Evolutionary conservation across 805 yeast genomes (phyloP).

Genomic region (Nadsonia fulvescens): DNA sequence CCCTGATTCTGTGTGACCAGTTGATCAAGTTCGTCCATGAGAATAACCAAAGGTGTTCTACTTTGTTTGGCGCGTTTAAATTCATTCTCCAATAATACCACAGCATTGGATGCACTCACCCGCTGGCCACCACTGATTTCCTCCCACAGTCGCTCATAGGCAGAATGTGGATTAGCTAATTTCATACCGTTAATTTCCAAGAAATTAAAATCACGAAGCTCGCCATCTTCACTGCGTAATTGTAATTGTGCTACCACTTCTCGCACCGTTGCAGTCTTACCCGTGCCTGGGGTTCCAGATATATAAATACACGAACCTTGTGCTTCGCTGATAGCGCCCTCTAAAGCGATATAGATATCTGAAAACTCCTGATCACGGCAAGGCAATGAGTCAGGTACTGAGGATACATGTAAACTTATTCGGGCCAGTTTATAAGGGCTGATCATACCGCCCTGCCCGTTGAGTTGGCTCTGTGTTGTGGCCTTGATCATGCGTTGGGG

Average conservation of each 20-base stretch:
- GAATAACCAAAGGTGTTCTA: constrained; percentile 45
- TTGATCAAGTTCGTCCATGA: constrained; percentile 89
- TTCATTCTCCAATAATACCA: constrained; percentile 49
- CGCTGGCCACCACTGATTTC: constrained; percentile 39
- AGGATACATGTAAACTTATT: constrained; percentile 18
- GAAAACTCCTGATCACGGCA: constrained; percentile 77
- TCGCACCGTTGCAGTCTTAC: constrained; percentile 84
- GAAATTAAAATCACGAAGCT: constrained; percentile 39
- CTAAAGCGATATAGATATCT: constrained; percentile 46
- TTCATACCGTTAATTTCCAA: constrained; percentile 86
- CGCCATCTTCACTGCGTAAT: constrained; percentile 21
- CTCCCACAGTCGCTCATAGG: constrained; percentile 74
- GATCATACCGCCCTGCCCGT: too few relatives aligned
- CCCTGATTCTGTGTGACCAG: constrained; percentile 65
- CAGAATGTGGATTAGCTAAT: constrained; percentile 55
- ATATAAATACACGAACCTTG: constrained; percentile 76
- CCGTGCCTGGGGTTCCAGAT: constrained; percentile 97
- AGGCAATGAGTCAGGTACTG: constrained; percentile 40
- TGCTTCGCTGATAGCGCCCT: constrained; percentile 48
- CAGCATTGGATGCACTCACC: constrained; percentile 45
- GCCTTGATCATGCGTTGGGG: too few relatives aligned
- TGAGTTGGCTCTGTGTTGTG: too few relatives aligned
- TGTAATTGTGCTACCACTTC: constrained; percentile 64
- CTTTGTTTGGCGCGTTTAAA: constrained; percentile 25
- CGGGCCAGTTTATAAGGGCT: constrained; percentile 17